Evolutionary conservation across 768 basidiomycete species (phyloP).

Genomic region (Boletus reticuloceps): DNA sequence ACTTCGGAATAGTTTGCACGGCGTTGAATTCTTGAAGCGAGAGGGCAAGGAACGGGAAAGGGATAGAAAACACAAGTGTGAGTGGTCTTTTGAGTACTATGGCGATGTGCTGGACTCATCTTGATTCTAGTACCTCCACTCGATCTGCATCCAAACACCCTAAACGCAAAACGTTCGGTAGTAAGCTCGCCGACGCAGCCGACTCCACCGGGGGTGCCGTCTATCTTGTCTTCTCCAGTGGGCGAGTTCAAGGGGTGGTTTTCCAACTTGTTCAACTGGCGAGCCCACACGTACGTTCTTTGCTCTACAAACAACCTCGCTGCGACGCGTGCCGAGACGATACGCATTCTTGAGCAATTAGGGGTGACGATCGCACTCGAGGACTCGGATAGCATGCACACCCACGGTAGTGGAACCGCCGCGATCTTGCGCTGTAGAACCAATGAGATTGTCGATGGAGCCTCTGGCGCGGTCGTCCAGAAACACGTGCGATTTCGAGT

Average conservation of each 20-base stretch:
- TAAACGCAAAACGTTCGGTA: not conserved
- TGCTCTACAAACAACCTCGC: conserved; percentile 57
- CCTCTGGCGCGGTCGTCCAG: conserved; percentile 42
- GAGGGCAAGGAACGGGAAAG: conserved; percentile 47
- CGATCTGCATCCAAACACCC: conserved; percentile 30
- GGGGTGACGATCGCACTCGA: conserved; percentile 66
- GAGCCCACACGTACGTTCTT: conserved; percentile 51
- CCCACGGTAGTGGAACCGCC: conserved; percentile 33
- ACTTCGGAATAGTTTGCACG: conserved; percentile 48
- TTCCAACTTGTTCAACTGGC: conserved; percentile 94
- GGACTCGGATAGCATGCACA: conserved; percentile 34
- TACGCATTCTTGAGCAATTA: conserved; percentile 59
- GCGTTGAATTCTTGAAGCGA: conserved; percentile 28
- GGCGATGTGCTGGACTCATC: not conserved
- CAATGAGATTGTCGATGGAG: conserved; percentile 45
- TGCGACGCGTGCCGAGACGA: conserved; percentile 63
- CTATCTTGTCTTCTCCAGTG: conserved; percentile 64
- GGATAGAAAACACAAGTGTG: conserved; percentile 54
- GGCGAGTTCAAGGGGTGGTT: conserved; percentile 71
- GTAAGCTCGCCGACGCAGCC: conserved; percentile 45
- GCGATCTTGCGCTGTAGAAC: conserved; percentile 48
- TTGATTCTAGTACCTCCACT: conserved; percentile 49
- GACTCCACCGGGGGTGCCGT: conserved; percentile 36
- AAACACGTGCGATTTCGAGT: conserved; percentile 84
- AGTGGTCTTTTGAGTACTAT: not conserved